phyloP scores from a whole-genome alignment of 75 land plant species.

The Azolla pinnata region DNA sequence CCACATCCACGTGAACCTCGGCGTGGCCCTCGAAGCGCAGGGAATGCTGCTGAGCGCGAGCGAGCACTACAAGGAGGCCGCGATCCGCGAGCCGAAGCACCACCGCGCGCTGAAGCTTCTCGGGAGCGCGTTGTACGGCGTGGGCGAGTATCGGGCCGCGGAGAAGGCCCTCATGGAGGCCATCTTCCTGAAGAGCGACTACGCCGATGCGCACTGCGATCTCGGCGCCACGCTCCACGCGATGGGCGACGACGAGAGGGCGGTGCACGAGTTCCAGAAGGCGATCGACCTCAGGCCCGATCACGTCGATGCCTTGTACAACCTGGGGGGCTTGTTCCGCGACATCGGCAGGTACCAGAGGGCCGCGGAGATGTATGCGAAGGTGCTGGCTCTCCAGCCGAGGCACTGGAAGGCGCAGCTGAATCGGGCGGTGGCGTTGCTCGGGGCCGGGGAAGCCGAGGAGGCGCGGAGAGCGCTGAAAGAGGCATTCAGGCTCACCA shows the following conservation, averaged over 20 bases:
- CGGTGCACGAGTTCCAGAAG: conserved; percentile 85
- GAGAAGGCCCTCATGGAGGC: conserved; percentile 93
- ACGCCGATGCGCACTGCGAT: conserved; percentile 97
- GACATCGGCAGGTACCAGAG: conserved; percentile 75
- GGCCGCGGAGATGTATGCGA: conserved; percentile 95
- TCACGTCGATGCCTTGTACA: conserved; percentile 91
- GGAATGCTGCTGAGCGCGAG: conserved; percentile 91
- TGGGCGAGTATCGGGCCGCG: conserved; percentile 94
- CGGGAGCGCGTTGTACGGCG: conserved; percentile 89
- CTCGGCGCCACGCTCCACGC: conserved; percentile 92
- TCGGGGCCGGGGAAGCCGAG: conserved; percentile 87
- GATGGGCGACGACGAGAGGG: conserved; percentile 78
- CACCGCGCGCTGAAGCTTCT: conserved; percentile 87
- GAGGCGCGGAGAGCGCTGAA: conserved; percentile 85
- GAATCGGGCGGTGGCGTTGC: conserved; percentile 75
- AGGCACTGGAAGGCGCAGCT: conserved; percentile 95
- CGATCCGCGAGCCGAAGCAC: conserved; percentile 80
- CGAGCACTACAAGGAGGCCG: conserved; percentile 98
- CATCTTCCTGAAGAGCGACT: conserved; percentile 61
- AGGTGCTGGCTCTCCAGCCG: conserved; percentile 69
- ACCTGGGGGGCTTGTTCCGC: conserved; percentile 82
- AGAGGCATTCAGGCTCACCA: conserved; percentile 95
- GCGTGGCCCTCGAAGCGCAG: conserved; percentile 79
- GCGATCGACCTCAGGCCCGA: conserved; percentile 93
- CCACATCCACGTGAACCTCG: conserved; percentile 92